These are phyloP conservation scores for Phytophthora litchii DNA, from an alignment of 352 stramenopile genomes.

Conservation along the genomic window DNA sequence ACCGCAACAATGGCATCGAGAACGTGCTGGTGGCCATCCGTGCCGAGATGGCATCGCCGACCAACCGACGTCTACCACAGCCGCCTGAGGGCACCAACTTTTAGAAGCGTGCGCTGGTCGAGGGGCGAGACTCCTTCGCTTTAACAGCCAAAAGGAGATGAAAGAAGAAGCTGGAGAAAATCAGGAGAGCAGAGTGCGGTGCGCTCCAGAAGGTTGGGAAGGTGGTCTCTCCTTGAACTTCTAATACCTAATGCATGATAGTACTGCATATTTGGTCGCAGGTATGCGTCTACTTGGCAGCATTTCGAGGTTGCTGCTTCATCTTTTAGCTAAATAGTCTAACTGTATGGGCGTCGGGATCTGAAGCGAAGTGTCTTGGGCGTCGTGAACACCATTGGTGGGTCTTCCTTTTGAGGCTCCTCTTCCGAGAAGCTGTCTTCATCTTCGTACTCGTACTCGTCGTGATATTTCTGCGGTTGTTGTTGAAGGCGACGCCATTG, in stretches of 20 bases:
- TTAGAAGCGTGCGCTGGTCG: conserved; percentile 60
- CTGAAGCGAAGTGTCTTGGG: conserved; percentile 32
- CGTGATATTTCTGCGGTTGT: neutral
- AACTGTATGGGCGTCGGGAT: conserved; percentile 26
- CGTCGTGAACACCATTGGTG: conserved; percentile 24
- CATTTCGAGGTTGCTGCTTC: conserved; percentile 4
- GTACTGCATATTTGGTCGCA: conserved; percentile 28
- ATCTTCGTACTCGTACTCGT: conserved; percentile 21
- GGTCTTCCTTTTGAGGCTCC: conserved; percentile 32
- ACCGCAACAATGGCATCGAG: conserved; percentile 91
- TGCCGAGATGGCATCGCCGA: conserved; percentile 88
- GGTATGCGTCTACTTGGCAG: conserved; percentile 8
- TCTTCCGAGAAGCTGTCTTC: conserved; percentile 21
- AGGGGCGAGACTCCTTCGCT: conserved; percentile 9
- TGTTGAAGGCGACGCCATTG: conserved; percentile 21
- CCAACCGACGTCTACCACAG: conserved; percentile 91
- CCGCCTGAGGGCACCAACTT: conserved; percentile 91
- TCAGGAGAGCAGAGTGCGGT: conserved; percentile 6
- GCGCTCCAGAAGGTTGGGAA: conserved; percentile 10
- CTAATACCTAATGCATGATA: conserved; percentile 44
- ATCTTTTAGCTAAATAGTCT: conserved; percentile 35
- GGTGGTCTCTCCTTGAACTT: conserved; percentile 19
- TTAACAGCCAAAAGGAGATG: conserved; percentile 15
- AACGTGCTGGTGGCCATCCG: conserved; percentile 90
- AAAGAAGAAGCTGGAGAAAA: conserved; percentile 12